These are phyloP conservation scores for Monosporascus sp. DNA, from an alignment of 2,329 filamentous ascomycete species.

Conservation along the genomic window DNA sequence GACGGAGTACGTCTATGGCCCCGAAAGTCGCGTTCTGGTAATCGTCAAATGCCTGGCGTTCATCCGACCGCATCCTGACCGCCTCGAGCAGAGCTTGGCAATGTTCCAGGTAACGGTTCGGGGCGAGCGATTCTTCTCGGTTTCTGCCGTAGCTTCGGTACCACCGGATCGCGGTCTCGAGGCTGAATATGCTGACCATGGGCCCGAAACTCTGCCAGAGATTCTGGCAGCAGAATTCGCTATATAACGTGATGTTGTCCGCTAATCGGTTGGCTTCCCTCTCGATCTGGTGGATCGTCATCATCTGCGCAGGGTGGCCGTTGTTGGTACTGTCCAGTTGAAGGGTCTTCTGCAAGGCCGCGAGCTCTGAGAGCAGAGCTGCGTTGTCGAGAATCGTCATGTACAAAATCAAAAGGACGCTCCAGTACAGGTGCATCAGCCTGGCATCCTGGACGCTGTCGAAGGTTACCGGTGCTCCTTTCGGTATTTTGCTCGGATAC, in stretches of 20 bases:
- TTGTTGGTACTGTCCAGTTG: background rate
- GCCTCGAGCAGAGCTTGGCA: background rate
- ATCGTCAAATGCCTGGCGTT: background rate
- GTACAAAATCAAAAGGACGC: slow-evolving; percentile 8
- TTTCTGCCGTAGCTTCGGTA: slow-evolving; percentile 8
- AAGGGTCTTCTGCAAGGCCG: background rate
- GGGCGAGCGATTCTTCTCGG: background rate
- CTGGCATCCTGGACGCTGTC: slow-evolving; percentile 11
- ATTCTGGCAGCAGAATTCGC: slow-evolving; percentile 8
- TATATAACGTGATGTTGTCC: slow-evolving; percentile 8
- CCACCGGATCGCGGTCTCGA: slow-evolving; percentile 13
- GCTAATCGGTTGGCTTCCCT: slow-evolving; percentile 11
- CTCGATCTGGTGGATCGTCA: slow-evolving; percentile 1
- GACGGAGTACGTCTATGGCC: background rate
- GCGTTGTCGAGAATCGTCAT: slow-evolving; percentile 13
- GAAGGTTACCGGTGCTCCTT: slow-evolving; percentile 3
- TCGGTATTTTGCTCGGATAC: slow-evolving; percentile 8
- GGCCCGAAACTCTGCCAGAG: slow-evolving; percentile 12
- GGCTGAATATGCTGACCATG: slow-evolving; percentile 9
- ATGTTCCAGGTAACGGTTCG: background rate
- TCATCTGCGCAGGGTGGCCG: background rate
- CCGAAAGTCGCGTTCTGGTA: background rate
- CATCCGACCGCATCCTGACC: background rate
- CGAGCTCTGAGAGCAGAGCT: slow-evolving; percentile 5
- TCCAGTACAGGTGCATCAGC: slow-evolving; percentile 14